Evolutionary conservation across 441 rosid genomes (phyloP).

Genomic region (Erodium trifolium): DNA sequence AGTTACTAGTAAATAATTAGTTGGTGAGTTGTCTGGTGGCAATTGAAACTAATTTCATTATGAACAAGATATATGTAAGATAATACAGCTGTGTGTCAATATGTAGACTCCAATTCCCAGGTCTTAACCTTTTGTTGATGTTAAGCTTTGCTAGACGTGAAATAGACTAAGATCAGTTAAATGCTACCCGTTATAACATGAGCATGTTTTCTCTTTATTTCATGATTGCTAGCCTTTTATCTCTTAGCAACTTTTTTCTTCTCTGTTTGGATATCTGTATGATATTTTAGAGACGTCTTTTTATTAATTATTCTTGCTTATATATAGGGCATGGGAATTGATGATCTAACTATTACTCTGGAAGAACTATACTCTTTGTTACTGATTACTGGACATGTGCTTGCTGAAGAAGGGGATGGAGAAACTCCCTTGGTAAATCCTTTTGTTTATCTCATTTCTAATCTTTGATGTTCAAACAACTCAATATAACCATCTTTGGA

Average conservation of each 20-base stretch:
- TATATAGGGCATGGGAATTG: constrained; percentile 79
- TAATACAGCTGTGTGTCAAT: too few relatives aligned
- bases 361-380: constrained; percentile 89
- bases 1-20: too few relatives aligned
- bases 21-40: too few relatives aligned
- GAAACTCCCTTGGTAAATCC: constrained; percentile 87
- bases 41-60: too few relatives aligned
- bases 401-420: constrained; percentile 98
- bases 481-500: neutral
- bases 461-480: constrained; percentile 9
- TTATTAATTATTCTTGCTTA: constrained; percentile 17
- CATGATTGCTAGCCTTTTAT: neutral
- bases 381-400: constrained; percentile 81
- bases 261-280: neutral
- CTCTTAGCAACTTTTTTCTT: neutral
- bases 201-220: neutral
- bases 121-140: neutral
- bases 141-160: neutral
- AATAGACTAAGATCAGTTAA: neutral
- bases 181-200: neutral
- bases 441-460: constrained; percentile 13
- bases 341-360: constrained; percentile 70
- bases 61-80: too few relatives aligned
- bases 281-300: constrained; percentile 10
- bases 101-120: neutral